Evolutionary conservation across 768 basidiomycete species (phyloP).

Genomic region (Tricholoma flavovirens): DNA sequence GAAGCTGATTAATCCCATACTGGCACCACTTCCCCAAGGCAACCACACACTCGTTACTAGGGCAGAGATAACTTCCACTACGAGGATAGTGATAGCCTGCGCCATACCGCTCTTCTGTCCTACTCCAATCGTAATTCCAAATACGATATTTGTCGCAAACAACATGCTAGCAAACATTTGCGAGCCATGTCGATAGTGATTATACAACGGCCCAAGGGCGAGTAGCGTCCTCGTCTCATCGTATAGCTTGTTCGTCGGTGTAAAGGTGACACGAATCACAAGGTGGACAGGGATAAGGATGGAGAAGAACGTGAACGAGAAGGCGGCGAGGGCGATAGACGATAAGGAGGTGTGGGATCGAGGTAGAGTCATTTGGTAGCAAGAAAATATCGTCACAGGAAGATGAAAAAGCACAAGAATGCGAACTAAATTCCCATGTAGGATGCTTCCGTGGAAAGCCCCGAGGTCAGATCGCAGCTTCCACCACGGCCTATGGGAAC

Average conservation of each 20-base stretch:
- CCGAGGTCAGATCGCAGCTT: conserved; percentile 55
- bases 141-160: conserved; percentile 75
- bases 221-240: conserved; percentile 92
- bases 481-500: conserved; percentile 44
- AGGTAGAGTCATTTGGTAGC: conserved; percentile 73
- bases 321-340: conserved; percentile 71
- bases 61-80: conserved; percentile 83
- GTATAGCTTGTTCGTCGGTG: conserved; percentile 85
- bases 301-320: conserved; percentile 78
- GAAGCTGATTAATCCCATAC: conserved; percentile 96
- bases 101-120: conserved; percentile 88
- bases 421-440: conserved; percentile 89
- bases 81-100: conserved; percentile 84
- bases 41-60: conserved; percentile 91
- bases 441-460: conserved; percentile 74
- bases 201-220: conserved; percentile 87
- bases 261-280: conserved; percentile 71
- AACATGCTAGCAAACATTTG: conserved; percentile 82
- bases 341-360: conserved; percentile 44
- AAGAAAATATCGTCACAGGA: conserved; percentile 88
- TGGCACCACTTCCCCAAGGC: conserved; percentile 94
- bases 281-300: conserved; percentile 71
- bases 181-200: conserved; percentile 87
- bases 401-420: conserved; percentile 91
- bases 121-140: conserved; percentile 82